Percentiles rank a stretch among this genome's conserved stretches.
Evolutionary conservation across 352 stramenopile genomes (phyloP).

Genomic region (Pelagophyceae sp.): DNA sequence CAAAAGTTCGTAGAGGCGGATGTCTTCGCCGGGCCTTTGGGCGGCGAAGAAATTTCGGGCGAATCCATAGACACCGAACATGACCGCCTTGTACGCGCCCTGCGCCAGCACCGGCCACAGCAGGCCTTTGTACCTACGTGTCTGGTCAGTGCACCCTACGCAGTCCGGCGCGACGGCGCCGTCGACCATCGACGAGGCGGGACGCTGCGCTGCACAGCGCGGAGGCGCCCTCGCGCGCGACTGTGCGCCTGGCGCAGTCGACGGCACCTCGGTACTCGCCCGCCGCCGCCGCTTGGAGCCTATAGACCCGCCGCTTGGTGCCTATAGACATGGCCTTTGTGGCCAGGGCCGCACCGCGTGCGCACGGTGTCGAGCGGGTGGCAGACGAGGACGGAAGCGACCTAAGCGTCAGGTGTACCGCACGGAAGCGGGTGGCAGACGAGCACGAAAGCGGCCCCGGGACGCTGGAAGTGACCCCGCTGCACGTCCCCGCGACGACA

Average conservation of each 20-base stretch:
- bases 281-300: conserved; percentile 3
- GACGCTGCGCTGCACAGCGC: background rate
- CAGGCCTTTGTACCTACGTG: background rate
- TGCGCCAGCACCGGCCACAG: background rate
- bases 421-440: background rate
- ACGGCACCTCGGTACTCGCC: background rate
- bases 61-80: conserved; percentile 9
- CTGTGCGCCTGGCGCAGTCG: background rate
- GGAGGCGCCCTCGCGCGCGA: background rate
- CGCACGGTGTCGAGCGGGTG: conserved; percentile 15
- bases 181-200: background rate
- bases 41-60: background rate
- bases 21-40: background rate
- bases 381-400: conserved; percentile 3
- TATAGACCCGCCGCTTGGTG: too few species aligned
- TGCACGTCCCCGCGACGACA: background rate
- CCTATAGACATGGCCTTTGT: background rate
- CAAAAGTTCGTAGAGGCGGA: conserved; percentile 15
- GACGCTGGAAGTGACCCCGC: background rate
- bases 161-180: background rate
- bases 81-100: conserved; percentile 12
- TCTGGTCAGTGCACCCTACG: background rate
- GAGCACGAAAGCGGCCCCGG: background rate
- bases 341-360: background rate
- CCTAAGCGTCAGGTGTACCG: background rate